Conservation (phyloP, 1,284 basidiomycete genomes). For the Fomitopsis palustris region DNA sequence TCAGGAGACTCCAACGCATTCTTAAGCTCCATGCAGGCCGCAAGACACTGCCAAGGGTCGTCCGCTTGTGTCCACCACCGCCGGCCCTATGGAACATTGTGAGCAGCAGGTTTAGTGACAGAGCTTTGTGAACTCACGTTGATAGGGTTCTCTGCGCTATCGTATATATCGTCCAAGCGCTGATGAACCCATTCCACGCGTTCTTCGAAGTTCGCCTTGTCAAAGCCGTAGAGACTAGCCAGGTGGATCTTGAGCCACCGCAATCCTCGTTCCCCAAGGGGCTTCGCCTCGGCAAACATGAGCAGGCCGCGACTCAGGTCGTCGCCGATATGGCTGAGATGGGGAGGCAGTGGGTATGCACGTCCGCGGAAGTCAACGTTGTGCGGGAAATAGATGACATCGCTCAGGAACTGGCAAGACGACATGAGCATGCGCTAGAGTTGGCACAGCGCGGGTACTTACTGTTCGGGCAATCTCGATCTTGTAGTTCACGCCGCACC, state of each 20-base stretch:
- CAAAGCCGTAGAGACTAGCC: conserved; percentile 91
- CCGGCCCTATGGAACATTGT: conserved; percentile 42
- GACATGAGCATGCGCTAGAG: neutral
- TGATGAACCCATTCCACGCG: conserved; percentile 79
- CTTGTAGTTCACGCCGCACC: conserved; percentile 96
- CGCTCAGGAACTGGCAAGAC: conserved; percentile 61
- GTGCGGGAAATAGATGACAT: conserved; percentile 93
- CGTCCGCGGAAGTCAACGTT: conserved; percentile 98
- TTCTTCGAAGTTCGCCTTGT: conserved; percentile 94
- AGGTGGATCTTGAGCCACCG: conserved; percentile 90
- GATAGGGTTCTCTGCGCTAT: conserved; percentile 85
- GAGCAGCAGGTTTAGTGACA: neutral
- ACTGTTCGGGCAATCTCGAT: conserved; percentile 94
- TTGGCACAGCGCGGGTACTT: conserved; percentile 29
- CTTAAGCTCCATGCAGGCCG: conserved; percentile 85
- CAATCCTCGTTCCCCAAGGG: conserved; percentile 78
- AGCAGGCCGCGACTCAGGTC: conserved; percentile 91
- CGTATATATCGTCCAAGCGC: conserved; percentile 75
- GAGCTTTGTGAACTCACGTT: conserved; percentile 40
- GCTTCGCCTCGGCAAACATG: conserved; percentile 79
- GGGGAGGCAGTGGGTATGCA: conserved; percentile 95
- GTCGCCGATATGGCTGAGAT: conserved; percentile 95
- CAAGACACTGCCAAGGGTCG: conserved; percentile 97
- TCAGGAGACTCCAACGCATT: conserved; percentile 75
- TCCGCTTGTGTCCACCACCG: conserved; percentile 92